Conservation (phyloP, 78 protist genomes). For the slime mould (Dictyostelium discoideum) region dicty_2.7 NC_007089.4:2251501-2252000, state of each 20-base stretch:
- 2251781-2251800: neutral
- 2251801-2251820: neutral
- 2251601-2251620: constrained; percentile 45
- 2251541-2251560: constrained; percentile 16
- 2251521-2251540: constrained; percentile 66
- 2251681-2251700: neutral
- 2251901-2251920: constrained; percentile 75
- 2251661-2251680: constrained; percentile 7
- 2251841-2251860: neutral
- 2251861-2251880: constrained; percentile 17
- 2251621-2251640: constrained; percentile 1
- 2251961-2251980: neutral
- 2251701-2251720: neutral
- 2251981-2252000: neutral
- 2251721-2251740: neutral
- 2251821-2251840: constrained; percentile 6
- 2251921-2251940: constrained; percentile 74
- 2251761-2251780: constrained; percentile 17
- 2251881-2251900: constrained; percentile 1
- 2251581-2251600: constrained; percentile 77
- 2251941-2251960: neutral
- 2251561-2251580: constrained; percentile 59
- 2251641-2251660: constrained; percentile 3
- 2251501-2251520: constrained; percentile 81
- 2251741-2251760: constrained; percentile 2